Evolutionary conservation across 2,329 filamentous ascomycete genomes (phyloP).

Genomic region (Fusarium concolor): DNA sequence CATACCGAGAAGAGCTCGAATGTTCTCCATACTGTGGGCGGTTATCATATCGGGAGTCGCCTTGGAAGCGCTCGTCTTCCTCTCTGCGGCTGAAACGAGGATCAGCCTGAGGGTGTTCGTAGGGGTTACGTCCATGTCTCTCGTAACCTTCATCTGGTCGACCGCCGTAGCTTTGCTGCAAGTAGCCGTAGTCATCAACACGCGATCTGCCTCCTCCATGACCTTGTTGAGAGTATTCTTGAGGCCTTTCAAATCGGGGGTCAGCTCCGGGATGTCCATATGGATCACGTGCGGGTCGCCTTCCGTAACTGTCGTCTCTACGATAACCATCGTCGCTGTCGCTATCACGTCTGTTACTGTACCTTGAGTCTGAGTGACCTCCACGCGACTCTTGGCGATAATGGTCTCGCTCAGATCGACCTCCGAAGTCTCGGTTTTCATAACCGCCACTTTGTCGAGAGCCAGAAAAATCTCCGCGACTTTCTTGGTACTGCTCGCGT

Average conservation of each 20-base stretch:
- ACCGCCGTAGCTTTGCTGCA: slow-evolving; percentile 12
- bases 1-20: slow-evolving; percentile 16
- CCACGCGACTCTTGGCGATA: slow-evolving; percentile 7
- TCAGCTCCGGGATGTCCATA: slow-evolving; percentile 32
- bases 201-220: neutral
- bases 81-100: slow-evolving; percentile 17
- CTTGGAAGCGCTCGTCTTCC: neutral
- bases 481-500: slow-evolving; percentile 18
- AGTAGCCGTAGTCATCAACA: neutral
- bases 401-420: slow-evolving; percentile 7
- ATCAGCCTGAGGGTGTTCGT: slow-evolving; percentile 21
- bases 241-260: slow-evolving; percentile 24
- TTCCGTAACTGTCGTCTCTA: slow-evolving; percentile 9
- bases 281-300: neutral
- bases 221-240: slow-evolving; percentile 17
- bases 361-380: slow-evolving; percentile 1
- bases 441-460: slow-evolving; percentile 14
- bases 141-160: neutral
- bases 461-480: slow-evolving; percentile 19
- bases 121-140: slow-evolving; percentile 1
- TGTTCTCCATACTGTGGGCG: slow-evolving; percentile 10
- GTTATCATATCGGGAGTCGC: slow-evolving; percentile 16
- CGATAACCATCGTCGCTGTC: neutral
- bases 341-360: slow-evolving; percentile 1
- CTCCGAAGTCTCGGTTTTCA: slow-evolving; percentile 14